A percentile compares a stretch with the other conserved stretches of the same genome.
phyloP scores from a whole-genome alignment of 2,329 filamentous ascomycete species.

The Fusarium sulawesiense region DNA sequence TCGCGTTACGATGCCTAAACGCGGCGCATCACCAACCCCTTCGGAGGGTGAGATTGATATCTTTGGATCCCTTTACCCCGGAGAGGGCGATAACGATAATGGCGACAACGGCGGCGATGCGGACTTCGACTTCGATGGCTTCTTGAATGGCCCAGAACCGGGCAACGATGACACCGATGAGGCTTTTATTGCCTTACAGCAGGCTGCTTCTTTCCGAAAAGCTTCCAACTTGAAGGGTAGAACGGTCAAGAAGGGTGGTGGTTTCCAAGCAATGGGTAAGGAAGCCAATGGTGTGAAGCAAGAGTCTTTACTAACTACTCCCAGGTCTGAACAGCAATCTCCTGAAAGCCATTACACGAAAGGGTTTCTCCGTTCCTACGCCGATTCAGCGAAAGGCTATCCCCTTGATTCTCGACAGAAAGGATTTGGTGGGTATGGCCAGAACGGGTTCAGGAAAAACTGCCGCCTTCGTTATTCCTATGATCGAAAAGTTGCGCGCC shows the following conservation, averaged over 20 bases:
- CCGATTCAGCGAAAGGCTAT: slow-evolving; percentile 98
- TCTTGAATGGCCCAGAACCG: slow-evolving; percentile 63
- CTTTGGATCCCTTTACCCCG: slow-evolving; percentile 77
- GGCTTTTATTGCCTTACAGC: slow-evolving; percentile 88
- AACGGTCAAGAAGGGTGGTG: slow-evolving; percentile 92
- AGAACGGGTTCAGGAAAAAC: slow-evolving; percentile 99
- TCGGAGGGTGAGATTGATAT: slow-evolving; percentile 97
- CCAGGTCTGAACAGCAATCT: slow-evolving; percentile 81
- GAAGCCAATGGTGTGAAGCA: neutral
- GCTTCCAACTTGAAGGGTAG: slow-evolving; percentile 83
- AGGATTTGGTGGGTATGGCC: slow-evolving; percentile 99
- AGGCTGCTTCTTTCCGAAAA: slow-evolving; percentile 90
- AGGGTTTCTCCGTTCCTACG: slow-evolving; percentile 95
- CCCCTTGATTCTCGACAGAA: slow-evolving; percentile 85
- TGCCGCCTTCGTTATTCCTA: slow-evolving; percentile 96
- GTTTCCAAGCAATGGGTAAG: slow-evolving; percentile 92
- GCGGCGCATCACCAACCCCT: slow-evolving; percentile 80
- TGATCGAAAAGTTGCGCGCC: slow-evolving; percentile 92
- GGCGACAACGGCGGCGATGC: slow-evolving; percentile 51
- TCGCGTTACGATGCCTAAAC: slow-evolving; percentile 70
- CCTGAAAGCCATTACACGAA: slow-evolving; percentile 89
- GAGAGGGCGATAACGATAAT: slow-evolving; percentile 63
- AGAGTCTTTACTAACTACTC: slow-evolving; percentile 24
- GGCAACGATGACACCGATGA: slow-evolving; percentile 77
- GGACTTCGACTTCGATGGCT: slow-evolving; percentile 68